These are phyloP conservation scores for Rhipidocladum racemiflorum DNA, from an alignment of 176 grass and related monocot species.

Conservation along the genomic window DNA sequence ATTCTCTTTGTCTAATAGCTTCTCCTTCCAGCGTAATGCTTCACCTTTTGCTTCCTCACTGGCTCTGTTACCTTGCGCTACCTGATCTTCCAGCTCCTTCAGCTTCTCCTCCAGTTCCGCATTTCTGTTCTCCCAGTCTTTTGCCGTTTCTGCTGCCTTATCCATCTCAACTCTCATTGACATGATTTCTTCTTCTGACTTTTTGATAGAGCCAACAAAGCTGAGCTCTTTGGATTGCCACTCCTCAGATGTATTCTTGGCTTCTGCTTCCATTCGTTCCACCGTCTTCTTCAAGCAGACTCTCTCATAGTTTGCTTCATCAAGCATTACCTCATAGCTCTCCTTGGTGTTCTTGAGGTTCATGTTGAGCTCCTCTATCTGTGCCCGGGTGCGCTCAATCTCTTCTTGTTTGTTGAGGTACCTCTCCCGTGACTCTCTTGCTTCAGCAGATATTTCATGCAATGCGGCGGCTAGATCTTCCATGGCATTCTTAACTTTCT, in stretches of 20 bases:
- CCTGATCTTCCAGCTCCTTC: slow-evolving; percentile 59
- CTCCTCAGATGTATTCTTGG: slow-evolving; percentile 44
- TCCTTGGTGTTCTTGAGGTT: slow-evolving; percentile 68
- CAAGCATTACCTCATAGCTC: slow-evolving; percentile 78
- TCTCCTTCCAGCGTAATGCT: slow-evolving; percentile 57
- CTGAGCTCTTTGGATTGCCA: slow-evolving; percentile 62
- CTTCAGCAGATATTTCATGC: slow-evolving; percentile 77
- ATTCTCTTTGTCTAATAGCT: slow-evolving; percentile 73
- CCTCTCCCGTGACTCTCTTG: slow-evolving; percentile 60
- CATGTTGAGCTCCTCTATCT: slow-evolving; percentile 68
- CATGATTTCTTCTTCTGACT: slow-evolving; percentile 58
- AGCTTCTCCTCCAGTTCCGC: slow-evolving; percentile 51
- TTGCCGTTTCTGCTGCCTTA: slow-evolving; percentile 41
- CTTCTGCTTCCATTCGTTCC: slow-evolving; percentile 61
- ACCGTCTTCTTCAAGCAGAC: slow-evolving; percentile 75
- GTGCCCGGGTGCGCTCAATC: slow-evolving; percentile 47
- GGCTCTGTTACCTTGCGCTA: slow-evolving; percentile 46
- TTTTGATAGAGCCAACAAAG: slow-evolving; percentile 62
- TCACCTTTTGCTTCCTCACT: slow-evolving; percentile 58
- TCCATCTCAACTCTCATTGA: slow-evolving; percentile 52
- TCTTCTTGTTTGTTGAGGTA: slow-evolving; percentile 74
- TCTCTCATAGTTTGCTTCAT: slow-evolving; percentile 85
- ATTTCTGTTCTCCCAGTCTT: slow-evolving; percentile 53
- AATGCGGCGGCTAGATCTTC: slow-evolving; percentile 82
- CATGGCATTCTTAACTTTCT: slow-evolving; percentile 89